These are phyloP conservation scores for Candida dubliniensis DNA, from an alignment of 1,139 yeast species.

Conservation along the genomic window DNA sequence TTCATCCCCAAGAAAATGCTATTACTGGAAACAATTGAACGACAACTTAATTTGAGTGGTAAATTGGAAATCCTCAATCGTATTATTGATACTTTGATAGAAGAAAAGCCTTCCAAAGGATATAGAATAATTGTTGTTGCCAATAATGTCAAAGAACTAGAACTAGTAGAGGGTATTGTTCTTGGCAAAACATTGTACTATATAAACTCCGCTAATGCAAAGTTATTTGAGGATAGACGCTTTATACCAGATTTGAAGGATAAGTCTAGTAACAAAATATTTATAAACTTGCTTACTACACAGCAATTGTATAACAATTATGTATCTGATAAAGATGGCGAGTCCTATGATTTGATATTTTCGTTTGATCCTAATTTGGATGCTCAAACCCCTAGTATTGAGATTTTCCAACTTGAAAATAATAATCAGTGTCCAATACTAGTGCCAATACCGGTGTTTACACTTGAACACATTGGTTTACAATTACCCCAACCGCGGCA, in stretches of 20 bases:
- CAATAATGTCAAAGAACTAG: constrained; percentile 64
- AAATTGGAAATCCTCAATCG: constrained; percentile 57
- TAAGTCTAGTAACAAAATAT: constrained; percentile 1
- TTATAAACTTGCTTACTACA: constrained; percentile 32
- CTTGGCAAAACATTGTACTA: constrained; percentile 61
- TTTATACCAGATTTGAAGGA: constrained; percentile 7
- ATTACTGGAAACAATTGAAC: constrained; percentile 61
- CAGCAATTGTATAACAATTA: constrained; percentile 43
- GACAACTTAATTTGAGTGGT: constrained; percentile 54
- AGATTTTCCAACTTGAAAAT: constrained; percentile 27
- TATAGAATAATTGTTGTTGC: constrained; percentile 55
- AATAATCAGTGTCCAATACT: constrained; percentile 31
- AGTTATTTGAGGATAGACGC: constrained; percentile 47
- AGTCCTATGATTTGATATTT: constrained; percentile 45
- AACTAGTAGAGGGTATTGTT: constrained; percentile 64
- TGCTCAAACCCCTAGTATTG: constrained; percentile 40
- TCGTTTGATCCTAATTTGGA: constrained; percentile 61
- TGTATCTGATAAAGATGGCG: constrained; percentile 24
- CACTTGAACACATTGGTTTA: constrained; percentile 34
- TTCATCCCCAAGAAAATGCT: constrained; percentile 69
- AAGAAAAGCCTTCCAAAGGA: constrained; percentile 15
- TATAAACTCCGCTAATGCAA: constrained; percentile 60
- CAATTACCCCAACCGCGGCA: constrained; percentile 25
- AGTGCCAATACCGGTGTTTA: constrained; percentile 40
- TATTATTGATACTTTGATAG: constrained; percentile 39